Evolutionary conservation across 2,329 filamentous ascomycete species (phyloP).

Genomic region (Penicillium sp.): DNA sequence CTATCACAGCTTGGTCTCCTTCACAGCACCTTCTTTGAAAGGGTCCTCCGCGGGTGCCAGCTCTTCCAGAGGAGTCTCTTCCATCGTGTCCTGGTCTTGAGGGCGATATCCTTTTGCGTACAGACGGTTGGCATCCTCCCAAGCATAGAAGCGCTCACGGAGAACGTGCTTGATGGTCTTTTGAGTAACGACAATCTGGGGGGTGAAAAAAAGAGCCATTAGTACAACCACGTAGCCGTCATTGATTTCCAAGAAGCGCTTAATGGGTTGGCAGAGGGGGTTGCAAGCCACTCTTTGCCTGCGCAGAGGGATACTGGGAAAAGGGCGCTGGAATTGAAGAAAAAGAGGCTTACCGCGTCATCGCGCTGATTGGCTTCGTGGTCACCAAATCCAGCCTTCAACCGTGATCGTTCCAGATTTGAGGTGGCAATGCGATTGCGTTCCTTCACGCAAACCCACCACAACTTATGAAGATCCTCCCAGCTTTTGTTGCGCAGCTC

Average conservation of each 20-base stretch:
- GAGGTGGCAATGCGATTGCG: constrained; percentile 82
- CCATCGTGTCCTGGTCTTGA: constrained; percentile 22
- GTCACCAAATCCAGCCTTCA: constrained; percentile 68
- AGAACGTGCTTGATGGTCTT: constrained; percentile 75
- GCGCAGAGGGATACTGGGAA: too few species aligned
- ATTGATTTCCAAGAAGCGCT: too few species aligned
- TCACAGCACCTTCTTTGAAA: constrained; percentile 4
- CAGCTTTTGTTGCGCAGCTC: constrained; percentile 86
- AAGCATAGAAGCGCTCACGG: constrained; percentile 83
- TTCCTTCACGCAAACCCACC: constrained; percentile 93
- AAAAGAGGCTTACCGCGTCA: constrained; percentile 54
- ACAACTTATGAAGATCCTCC: constrained; percentile 86
- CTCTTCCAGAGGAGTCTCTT: constrained; percentile 6
- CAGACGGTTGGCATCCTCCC: constrained; percentile 46
- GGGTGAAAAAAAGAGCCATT: neutral
- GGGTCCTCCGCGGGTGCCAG: constrained; percentile 4
- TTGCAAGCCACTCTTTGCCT: too few species aligned
- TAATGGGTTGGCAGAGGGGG: too few species aligned
- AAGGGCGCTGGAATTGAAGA: neutral
- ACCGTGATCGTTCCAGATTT: constrained; percentile 58
- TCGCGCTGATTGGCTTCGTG: constrained; percentile 61
- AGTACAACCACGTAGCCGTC: neutral
- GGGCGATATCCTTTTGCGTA: constrained; percentile 35
- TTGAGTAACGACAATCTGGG: constrained; percentile 70
- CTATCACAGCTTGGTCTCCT: constrained; percentile 8